Percentiles rank a stretch among this genome's conserved stretches.
These are phyloP conservation scores for Litchi chinensis DNA, from an alignment of 345 rosid species.

Conservation along the genomic window DNA sequence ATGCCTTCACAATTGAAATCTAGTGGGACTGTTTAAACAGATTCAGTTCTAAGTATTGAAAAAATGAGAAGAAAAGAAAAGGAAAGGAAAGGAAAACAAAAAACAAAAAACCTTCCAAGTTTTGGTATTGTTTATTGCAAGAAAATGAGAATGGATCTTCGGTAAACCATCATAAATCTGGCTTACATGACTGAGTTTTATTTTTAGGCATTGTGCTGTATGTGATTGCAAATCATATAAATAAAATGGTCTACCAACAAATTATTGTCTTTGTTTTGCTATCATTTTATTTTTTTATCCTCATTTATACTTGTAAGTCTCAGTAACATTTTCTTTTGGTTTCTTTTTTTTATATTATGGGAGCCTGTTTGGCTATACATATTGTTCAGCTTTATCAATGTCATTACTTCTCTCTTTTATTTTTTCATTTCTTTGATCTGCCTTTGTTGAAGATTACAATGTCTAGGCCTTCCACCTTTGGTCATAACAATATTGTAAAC, in stretches of 20 bases:
- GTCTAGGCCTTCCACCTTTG: no score
- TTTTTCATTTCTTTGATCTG: no score
- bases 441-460: no score
- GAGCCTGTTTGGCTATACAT: no score
- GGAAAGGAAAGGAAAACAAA: background rate
- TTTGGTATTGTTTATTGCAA: background rate
- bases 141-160: constrained; percentile 4
- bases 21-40: background rate
- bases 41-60: background rate
- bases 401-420: no score
- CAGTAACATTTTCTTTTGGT: background rate
- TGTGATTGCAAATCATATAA: background rate
- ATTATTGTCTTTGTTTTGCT: no score
- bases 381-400: no score
- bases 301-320: background rate
- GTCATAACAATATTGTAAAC: no score
- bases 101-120: background rate
- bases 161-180: background rate
- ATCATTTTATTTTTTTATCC: no score
- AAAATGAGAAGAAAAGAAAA: no score
- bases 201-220: background rate
- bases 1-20: background rate
- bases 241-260: background rate
- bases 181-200: background rate
- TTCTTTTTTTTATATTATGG: no score